phyloP scores from a whole-genome alignment of 1,284 basidiomycete genomes.

The Vanrija sp. region DNA sequence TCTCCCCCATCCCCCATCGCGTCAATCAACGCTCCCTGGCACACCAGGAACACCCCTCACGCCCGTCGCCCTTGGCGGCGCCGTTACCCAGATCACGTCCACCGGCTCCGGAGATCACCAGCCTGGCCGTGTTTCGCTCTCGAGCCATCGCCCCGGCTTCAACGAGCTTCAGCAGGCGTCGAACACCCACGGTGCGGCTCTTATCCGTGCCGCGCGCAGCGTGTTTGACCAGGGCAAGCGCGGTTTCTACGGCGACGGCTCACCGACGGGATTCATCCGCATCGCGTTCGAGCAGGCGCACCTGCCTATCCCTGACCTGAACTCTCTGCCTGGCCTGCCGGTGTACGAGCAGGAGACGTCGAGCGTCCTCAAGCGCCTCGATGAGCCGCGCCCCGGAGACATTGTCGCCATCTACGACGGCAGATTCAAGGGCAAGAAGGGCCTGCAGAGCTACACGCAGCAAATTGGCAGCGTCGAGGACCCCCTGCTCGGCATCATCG shows the following conservation, averaged over 20 bases:
- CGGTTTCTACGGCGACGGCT: constrained; percentile 73
- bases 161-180: constrained; percentile 67
- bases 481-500: constrained; percentile 68
- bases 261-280: constrained; percentile 69
- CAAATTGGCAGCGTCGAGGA: constrained; percentile 60
- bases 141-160: constrained; percentile 32
- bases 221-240: constrained; percentile 71
- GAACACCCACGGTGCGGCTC: constrained; percentile 66
- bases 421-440: constrained; percentile 81
- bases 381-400: constrained; percentile 77
- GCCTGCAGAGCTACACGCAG: constrained; percentile 64
- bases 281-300: constrained; percentile 55
- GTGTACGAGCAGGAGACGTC: constrained; percentile 67
- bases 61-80: background rate
- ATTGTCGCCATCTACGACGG: constrained; percentile 70
- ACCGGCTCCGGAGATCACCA: background rate
- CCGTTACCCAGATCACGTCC: no score
- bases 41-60: background rate
- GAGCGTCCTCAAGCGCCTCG: constrained; percentile 65
- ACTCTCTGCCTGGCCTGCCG: constrained; percentile 57
- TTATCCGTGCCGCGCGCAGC: constrained; percentile 64
- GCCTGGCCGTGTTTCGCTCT: background rate
- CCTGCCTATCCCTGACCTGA: constrained; percentile 39
- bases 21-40: background rate
- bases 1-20: background rate